Evolutionary conservation across 352 stramenopile species (phyloP).

Genomic region (Globisporangium canariense): DNA sequence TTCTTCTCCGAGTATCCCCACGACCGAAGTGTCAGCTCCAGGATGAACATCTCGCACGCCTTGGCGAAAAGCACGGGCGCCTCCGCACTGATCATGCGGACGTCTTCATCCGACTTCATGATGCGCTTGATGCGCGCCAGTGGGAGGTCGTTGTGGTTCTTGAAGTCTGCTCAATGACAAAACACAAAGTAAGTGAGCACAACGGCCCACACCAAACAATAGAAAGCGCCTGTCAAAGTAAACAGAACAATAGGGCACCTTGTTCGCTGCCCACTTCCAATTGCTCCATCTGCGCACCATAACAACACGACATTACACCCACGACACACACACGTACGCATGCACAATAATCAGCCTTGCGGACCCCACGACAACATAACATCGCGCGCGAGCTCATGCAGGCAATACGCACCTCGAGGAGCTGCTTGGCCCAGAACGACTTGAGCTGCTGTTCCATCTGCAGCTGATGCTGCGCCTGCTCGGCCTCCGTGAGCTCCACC

Average conservation of each 20-base stretch:
- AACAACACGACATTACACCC: not conserved
- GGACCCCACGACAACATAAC: too few relatives aligned
- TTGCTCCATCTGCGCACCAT: conserved; percentile 73
- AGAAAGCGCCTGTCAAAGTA: not conserved
- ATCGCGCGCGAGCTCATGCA: not conserved
- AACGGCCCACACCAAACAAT: not conserved
- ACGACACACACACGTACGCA: conserved; percentile 6
- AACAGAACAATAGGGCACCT: conserved; percentile 37
- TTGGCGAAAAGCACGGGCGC: conserved; percentile 99
- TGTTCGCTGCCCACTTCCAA: conserved; percentile 93
- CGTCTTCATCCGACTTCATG: conserved; percentile 98
- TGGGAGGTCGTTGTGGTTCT: conserved; percentile 99
- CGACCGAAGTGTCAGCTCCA: conserved; percentile 96
- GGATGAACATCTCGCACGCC: conserved; percentile 99
- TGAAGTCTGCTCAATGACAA: conserved; percentile 85
- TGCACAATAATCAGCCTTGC: not conserved
- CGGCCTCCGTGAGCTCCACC: conserved; percentile 82
- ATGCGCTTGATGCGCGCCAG: conserved; percentile 99
- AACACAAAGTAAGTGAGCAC: not conserved
- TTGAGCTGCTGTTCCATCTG: conserved; percentile 89
- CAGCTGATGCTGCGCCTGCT: conserved; percentile 81
- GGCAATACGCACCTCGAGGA: conserved; percentile 53
- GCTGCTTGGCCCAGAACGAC: conserved; percentile 92
- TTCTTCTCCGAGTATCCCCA: conserved; percentile 89
- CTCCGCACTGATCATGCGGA: conserved; percentile 98